These are phyloP conservation scores for Umbelopsis ramanniana DNA, from an alignment of 192 early-diverging fungal species.

Conservation along the genomic window DNA sequence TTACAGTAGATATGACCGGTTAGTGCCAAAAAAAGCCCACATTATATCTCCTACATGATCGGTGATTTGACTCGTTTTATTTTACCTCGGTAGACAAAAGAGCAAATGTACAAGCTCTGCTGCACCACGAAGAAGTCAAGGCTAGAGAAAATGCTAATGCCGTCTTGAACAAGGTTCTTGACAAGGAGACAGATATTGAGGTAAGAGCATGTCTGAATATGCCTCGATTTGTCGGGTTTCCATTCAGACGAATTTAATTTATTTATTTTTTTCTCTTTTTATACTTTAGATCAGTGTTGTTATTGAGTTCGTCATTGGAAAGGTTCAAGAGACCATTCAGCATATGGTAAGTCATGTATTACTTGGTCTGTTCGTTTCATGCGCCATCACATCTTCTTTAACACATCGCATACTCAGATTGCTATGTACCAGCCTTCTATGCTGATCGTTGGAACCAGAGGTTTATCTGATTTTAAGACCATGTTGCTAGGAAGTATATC, in stretches of 20 bases:
- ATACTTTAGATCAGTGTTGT: conserved; percentile 50
- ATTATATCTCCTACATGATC: neutral
- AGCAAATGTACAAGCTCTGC: conserved; percentile 26
- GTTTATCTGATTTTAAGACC: conserved; percentile 65
- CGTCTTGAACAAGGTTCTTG: conserved; percentile 43
- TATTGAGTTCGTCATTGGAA: conserved; percentile 57
- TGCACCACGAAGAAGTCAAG: conserved; percentile 37
- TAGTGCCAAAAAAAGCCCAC: neutral
- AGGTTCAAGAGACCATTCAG: conserved; percentile 59
- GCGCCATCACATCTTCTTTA: neutral
- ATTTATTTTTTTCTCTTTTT: neutral
- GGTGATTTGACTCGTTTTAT: neutral
- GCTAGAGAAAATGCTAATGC: conserved; percentile 42
- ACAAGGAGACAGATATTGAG: conserved; percentile 32
- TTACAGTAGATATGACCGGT: conserved; percentile 38
- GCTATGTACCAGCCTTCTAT: conserved; percentile 67
- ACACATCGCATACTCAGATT: conserved; percentile 37
- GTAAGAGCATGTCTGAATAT: conserved; percentile 21
- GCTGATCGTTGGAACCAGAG: conserved; percentile 73
- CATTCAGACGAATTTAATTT: neutral
- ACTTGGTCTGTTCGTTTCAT: neutral
- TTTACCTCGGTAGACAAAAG: conserved; percentile 29
- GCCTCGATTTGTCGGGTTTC: neutral
- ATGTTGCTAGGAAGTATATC: conserved; percentile 73
- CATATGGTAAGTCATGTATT: conserved; percentile 48